Evolutionary conservation across 225 moss, liverwort and hornwort genomes (phyloP), one percentile per base, ranked within the genome.

Genomic region (Anthoceros angustus): DNA sequence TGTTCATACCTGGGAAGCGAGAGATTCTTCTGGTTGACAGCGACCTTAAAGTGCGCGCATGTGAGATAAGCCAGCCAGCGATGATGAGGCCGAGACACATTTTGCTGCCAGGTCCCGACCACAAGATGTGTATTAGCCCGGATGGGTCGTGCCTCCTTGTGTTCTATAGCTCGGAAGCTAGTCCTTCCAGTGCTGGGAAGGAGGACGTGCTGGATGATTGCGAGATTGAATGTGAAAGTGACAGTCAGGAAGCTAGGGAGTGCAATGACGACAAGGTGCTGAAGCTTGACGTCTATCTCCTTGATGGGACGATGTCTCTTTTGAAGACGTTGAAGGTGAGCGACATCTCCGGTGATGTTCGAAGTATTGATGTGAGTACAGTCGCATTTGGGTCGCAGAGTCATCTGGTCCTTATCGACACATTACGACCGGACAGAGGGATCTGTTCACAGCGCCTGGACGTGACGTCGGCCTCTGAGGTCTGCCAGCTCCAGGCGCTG

Each of bases 61-160:
- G 78, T 7, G 84, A 87, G 63, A 49, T 87, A 20, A 74, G 40
- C 16, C 62, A 65, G 8, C 64, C 77, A 8, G 68, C 62, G 25
- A 74, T 80, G 77, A 64, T 87, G 5, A 70, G 87, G 38, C 62
- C 84, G 0, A 69, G 80, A 60, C 74, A 73, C 7, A 63, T 84
- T 20, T 64, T 71, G 32, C 21, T 87, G 0, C 32, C 70, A 1
- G 42, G 43, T 26, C 40, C 64, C 4, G 67, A 82, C 26, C 9
- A 67, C 8, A 78, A 80, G 64, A 70, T 71, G 2, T 77, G 76
- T 62, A 67, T 87, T 23, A 70, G 79, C 6, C 65, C 70, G 0
- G 76, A 87, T 8, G 84, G 82, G 25, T 83, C 82, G n/a, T 82
- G 73, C 65, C 65, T 87, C 26, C 41, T 87, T 7, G 66, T 78